A percentile compares a stretch with the other conserved stretches of the same genome.
These are phyloP conservation scores for Gaillardinia entomophila DNA, from an alignment of 805 yeast genomes.

Conservation along the genomic window DNA sequence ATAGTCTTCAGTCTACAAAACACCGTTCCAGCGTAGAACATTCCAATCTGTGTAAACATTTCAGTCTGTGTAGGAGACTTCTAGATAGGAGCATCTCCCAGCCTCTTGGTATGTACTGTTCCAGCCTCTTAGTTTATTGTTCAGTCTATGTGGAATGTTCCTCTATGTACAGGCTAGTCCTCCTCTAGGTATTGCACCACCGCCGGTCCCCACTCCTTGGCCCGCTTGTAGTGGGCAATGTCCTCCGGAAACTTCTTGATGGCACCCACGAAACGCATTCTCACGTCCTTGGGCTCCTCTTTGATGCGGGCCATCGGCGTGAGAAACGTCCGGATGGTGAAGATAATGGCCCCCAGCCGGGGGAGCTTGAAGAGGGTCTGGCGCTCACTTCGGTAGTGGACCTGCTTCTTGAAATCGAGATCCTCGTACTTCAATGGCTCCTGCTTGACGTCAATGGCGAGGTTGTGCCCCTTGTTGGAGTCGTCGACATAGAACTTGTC, in stretches of 20 bases:
- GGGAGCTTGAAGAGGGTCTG: conserved; percentile 54
- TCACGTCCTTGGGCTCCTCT: conserved; percentile 34
- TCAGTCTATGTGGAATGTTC: not conserved
- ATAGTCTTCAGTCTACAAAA: conserved; percentile 7
- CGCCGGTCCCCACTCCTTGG: conserved; percentile 67
- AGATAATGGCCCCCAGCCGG: conserved; percentile 37
- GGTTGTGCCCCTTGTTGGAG: conserved; percentile 34
- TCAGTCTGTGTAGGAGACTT: not conserved
- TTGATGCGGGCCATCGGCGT: conserved; percentile 46
- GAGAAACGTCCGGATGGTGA: conserved; percentile 52
- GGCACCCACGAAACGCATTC: conserved; percentile 44
- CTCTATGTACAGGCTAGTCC: conserved; percentile 1
- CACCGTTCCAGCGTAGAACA: not conserved
- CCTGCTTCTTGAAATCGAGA: conserved; percentile 38
- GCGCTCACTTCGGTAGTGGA: conserved; percentile 55
- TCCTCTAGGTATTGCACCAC: conserved; percentile 22
- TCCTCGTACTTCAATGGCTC: conserved; percentile 17
- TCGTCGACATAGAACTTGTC: conserved; percentile 30
- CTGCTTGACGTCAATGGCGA: conserved; percentile 18
- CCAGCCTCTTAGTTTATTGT: not conserved
- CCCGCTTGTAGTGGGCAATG: conserved; percentile 56
- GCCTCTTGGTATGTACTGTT: not conserved
- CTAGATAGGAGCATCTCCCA: not conserved
- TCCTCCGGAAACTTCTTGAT: conserved; percentile 57
- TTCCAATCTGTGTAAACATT: too few relatives aligned